Conservation (phyloP, 257 asterid species). For the Gynochthodes officinalis region DNA sequence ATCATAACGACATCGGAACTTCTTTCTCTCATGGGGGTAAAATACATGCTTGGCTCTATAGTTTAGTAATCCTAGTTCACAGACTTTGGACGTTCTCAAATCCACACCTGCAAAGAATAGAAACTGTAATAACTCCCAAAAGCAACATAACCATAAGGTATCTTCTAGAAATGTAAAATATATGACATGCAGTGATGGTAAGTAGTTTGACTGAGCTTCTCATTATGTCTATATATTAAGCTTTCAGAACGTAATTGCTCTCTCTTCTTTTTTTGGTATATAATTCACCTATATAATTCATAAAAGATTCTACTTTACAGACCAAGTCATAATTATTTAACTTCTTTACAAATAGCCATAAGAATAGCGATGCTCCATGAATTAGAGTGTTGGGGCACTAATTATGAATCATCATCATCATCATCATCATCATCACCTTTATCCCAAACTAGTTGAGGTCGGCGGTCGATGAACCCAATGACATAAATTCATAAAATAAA, state of each 20-base stretch:
- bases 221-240: not conserved
- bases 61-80: slow-evolving; percentile 85
- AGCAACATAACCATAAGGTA: not conserved
- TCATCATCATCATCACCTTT: too few relatives aligned
- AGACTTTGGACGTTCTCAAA: slow-evolving; percentile 89
- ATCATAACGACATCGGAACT: slow-evolving; percentile 86
- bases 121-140: not conserved
- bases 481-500: too few relatives aligned
- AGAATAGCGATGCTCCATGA: too few relatives aligned
- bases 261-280: not conserved
- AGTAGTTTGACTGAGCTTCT: not conserved
- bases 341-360: too few relatives aligned
- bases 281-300: not conserved
- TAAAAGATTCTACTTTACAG: not conserved
- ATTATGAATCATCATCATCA: too few relatives aligned
- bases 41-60: slow-evolving; percentile 86
- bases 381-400: too few relatives aligned
- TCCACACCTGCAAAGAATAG: slow-evolving; percentile 73
- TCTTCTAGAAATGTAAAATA: not conserved
- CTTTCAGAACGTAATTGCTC: not conserved
- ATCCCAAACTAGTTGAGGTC: too few relatives aligned
- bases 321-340: not conserved
- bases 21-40: slow-evolving; percentile 68
- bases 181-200: not conserved
- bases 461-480: too few relatives aligned